phyloP scores from a whole-genome alignment of 164 flowering plant species.

The Platanus orientalis region DNA sequence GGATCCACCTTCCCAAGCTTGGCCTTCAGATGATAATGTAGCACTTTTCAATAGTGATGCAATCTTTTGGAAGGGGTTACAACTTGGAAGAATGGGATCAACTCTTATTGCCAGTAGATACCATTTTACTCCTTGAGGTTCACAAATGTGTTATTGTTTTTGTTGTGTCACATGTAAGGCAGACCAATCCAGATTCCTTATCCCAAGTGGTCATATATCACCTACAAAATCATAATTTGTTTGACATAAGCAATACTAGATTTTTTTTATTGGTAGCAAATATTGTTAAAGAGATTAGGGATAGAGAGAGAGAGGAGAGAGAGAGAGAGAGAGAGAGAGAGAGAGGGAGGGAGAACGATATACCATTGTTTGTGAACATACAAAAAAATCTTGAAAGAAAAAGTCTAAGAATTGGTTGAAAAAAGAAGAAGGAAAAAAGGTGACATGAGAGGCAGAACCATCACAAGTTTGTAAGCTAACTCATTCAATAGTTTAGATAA shows the following conservation, averaged over 20 bases:
- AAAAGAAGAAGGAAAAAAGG: too few species aligned
- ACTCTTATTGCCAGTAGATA: conserved; percentile 70
- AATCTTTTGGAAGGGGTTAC: conserved; percentile 52
- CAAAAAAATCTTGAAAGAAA: too few species aligned
- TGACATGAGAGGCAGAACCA: too few species aligned
- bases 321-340: too few species aligned
- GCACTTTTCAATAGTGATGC: conserved; percentile 59
- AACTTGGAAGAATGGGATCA: conserved; percentile 73
- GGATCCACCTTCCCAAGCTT: conserved; percentile 65
- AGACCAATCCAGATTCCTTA: conserved; percentile 66
- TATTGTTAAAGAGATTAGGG: too few species aligned
- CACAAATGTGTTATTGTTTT: conserved; percentile 71
- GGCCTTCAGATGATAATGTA: conserved; percentile 56
- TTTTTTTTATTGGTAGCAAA: too few species aligned
- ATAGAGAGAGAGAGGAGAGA: too few species aligned
- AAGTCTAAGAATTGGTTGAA: too few species aligned
- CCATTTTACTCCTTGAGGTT: conserved; percentile 75
- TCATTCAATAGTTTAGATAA: too few species aligned
- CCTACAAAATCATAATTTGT: conserved; percentile 29
- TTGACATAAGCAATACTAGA: not conserved
- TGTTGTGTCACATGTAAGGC: conserved; percentile 80
- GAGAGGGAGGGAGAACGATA: too few species aligned
- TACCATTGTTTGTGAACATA: too few species aligned
- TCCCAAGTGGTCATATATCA: conserved; percentile 73
- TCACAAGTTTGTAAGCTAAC: too few species aligned